A percentile compares a stretch with the other conserved stretches of the same genome.
phyloP scores from a whole-genome alignment of 345 rosid species.

The Syzygium aqueum region DNA sequence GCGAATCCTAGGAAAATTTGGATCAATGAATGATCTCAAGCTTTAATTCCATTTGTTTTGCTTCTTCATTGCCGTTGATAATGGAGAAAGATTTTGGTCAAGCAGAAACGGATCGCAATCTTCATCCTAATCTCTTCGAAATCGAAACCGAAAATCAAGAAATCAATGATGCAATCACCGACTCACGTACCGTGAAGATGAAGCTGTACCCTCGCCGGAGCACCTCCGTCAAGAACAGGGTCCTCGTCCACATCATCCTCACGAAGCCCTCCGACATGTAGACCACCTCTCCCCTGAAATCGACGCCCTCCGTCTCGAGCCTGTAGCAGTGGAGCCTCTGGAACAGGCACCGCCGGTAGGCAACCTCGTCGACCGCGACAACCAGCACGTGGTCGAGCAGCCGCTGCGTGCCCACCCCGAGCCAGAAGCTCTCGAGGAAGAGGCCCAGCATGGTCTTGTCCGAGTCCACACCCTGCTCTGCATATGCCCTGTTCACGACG shows the following conservation, averaged over 20 bases:
- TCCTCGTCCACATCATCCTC: slow-evolving; percentile 88
- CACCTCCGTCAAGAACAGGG: slow-evolving; percentile 44
- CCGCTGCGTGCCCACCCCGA: slow-evolving; percentile 48
- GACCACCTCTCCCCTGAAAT: slow-evolving; percentile 39
- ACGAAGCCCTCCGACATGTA: slow-evolving; percentile 69
- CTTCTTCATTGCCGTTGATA: neutral
- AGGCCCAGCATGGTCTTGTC: slow-evolving; percentile 55
- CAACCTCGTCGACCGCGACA: slow-evolving; percentile 55
- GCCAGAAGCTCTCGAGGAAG: slow-evolving; percentile 71
- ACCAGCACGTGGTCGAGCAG: slow-evolving; percentile 46
- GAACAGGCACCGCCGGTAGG: slow-evolving; percentile 57
- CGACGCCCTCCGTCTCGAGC: slow-evolving; percentile 45
- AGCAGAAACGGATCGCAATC: neutral
- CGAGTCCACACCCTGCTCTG: slow-evolving; percentile 25
- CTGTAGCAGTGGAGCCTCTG: slow-evolving; percentile 67
- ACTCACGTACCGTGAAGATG: slow-evolving; percentile 54
- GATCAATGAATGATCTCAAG: neutral
- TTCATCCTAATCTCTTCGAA: neutral
- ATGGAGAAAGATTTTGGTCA: neutral
- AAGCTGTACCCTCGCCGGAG: slow-evolving; percentile 63
- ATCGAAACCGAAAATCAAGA: neutral
- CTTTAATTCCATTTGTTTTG: neutral
- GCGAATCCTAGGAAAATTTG: neutral
- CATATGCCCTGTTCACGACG: slow-evolving; percentile 63
- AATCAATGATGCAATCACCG: neutral